These are phyloP conservation scores for Atkinsonella texensis DNA, from an alignment of 2,329 filamentous ascomycete species.

Conservation along the genomic window DNA sequence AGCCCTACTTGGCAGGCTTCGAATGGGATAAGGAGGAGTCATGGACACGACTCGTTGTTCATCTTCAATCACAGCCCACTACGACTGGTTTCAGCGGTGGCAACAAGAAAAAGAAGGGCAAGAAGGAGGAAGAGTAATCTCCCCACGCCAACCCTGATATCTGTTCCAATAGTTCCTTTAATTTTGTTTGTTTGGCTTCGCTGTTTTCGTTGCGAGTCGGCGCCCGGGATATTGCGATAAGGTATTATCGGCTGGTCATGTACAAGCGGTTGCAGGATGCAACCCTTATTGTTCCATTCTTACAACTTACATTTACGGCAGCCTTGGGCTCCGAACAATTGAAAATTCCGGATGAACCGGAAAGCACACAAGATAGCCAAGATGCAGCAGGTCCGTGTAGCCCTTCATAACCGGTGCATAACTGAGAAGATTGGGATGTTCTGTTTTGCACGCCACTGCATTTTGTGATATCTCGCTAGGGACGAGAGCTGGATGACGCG, in stretches of 20 bases:
- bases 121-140: conserved; percentile 45
- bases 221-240: conserved; percentile 31
- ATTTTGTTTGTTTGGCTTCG: conserved; percentile 25
- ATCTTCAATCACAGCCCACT: conserved; percentile 62
- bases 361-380: not conserved
- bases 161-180: conserved; percentile 29
- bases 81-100: conserved; percentile 30
- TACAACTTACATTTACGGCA: not conserved
- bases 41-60: conserved; percentile 78
- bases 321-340: not conserved
- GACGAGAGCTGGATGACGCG: too few species aligned
- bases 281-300: conserved; percentile 13
- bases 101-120: conserved; percentile 59
- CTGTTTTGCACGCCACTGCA: too few species aligned
- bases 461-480: too few species aligned
- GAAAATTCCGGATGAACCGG: not conserved
- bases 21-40: conserved; percentile 93
- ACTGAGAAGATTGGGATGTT: too few species aligned
- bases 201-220: conserved; percentile 27
- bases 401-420: too few species aligned
- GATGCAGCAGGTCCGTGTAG: too few species aligned
- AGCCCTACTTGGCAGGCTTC: conserved; percentile 82
- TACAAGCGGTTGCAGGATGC: conserved; percentile 16
- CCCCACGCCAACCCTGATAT: conserved; percentile 17
- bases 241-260: conserved; percentile 25